Conservation (phyloP, 2,329 filamentous ascomycete species). For the Ophiostoma ulmi region DNA sequence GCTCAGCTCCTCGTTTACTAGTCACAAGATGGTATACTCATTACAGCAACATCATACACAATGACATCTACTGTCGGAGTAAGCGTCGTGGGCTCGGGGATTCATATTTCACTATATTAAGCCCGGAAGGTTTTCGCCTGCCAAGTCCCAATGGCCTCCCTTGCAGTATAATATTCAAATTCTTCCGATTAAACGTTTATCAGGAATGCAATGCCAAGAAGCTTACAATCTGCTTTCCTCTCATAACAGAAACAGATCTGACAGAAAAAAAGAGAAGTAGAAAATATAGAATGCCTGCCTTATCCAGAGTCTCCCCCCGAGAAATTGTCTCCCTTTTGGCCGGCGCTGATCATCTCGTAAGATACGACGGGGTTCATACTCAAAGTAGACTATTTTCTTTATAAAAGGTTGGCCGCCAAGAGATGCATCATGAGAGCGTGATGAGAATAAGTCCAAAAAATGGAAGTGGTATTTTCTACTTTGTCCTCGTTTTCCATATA, state of each 20-base stretch:
- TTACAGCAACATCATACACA: no score
- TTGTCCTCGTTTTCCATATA: background rate
- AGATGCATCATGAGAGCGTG: background rate
- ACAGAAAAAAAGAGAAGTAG: background rate
- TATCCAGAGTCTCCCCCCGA: background rate
- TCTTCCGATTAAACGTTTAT: background rate
- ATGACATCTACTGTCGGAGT: background rate
- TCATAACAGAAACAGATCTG: background rate
- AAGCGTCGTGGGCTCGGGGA: background rate
- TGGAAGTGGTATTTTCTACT: background rate
- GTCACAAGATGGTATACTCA: no score
- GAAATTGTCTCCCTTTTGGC: conserved; percentile 1
- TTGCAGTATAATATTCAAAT: background rate
- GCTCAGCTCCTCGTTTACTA: no score
- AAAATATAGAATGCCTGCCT: background rate
- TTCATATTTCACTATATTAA: background rate
- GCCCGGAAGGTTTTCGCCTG: background rate
- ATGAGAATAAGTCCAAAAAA: background rate
- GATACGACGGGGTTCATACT: background rate
- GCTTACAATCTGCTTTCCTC: background rate
- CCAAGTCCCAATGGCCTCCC: background rate
- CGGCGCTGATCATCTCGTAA: background rate
- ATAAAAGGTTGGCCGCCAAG: background rate
- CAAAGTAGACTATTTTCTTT: background rate
- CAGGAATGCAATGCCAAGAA: background rate